Evolutionary conservation across 257 asterid genomes (phyloP), one percentile per base, ranked within the genome.

Genomic region (Eucommia ulmoides): DNA sequence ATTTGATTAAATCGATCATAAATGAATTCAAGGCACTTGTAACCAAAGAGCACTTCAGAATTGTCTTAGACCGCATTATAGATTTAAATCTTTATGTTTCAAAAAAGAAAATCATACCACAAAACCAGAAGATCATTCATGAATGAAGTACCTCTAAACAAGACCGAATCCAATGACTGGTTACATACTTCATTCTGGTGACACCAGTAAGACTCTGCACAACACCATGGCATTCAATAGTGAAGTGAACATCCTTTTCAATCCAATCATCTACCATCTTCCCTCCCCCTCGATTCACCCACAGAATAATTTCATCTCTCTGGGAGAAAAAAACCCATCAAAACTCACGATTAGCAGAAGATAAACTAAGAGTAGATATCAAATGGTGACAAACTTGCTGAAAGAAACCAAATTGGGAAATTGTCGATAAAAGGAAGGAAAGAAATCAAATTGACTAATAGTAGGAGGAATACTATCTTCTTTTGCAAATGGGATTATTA

Each of bases 211-310:
- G 64, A 50, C 72, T 45, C 52, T 65, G 60, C 24, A 42, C 41
- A 8, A 65, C 75, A 66, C 98, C 98, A 54, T 91, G 98, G 23
- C 86, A 71, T 71, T 83, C 94, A 44, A 91, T 78, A 56, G 49
- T 75, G 77, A 69, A 91, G 71, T 86, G 73, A 58, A 63, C 80
- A 59, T 58, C 61, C 62, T 55, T 75, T 62, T 68, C 62, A 50
- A 60, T 67, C 52, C 54, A 82, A 76, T 77, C 84, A 33, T 69
- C 69, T 56, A 77, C 78, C 52, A 88, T 52, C 76, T 72, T 64
- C 50, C 98, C 98, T 61, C 96, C 93, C 50, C 93, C 93, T 77
- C 79, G 67, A 62, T 61, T 68, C 55, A 91, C 74, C 98, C 98
- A 91, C 55, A 55, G 65, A 60, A 78, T 66, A 61, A 91, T 65